These are phyloP conservation scores for Monsonia emarginata DNA, from an alignment of 441 rosid genomes.

Conservation along the genomic window DNA sequence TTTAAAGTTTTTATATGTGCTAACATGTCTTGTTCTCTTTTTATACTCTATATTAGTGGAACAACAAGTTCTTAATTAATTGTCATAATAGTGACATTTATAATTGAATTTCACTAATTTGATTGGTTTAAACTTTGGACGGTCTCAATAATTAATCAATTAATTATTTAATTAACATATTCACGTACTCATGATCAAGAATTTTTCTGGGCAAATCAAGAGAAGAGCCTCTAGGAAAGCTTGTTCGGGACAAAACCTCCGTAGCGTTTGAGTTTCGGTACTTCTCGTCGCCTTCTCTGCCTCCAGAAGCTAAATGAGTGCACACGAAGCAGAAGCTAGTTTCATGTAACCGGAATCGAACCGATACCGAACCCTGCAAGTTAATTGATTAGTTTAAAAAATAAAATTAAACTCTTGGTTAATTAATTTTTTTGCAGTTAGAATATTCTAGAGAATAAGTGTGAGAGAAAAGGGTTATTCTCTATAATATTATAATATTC, in stretches of 20 bases:
- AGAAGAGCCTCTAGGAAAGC: slow-evolving; percentile 54
- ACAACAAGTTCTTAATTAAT: background rate
- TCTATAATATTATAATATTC: too few relatives aligned
- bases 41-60: background rate
- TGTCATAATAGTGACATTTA: background rate
- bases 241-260: slow-evolving; percentile 54
- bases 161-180: background rate
- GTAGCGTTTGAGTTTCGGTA: slow-evolving; percentile 56
- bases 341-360: slow-evolving; percentile 56
- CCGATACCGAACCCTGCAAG: slow-evolving; percentile 74
- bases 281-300: slow-evolving; percentile 61
- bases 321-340: slow-evolving; percentile 92
- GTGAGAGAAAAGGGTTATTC: too few relatives aligned
- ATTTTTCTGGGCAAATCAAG: slow-evolving; percentile 53
- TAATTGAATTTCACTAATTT: background rate
- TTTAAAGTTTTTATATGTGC: slow-evolving; percentile 15
- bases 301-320: slow-evolving; percentile 86
- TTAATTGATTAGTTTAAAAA: background rate
- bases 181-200: slow-evolving; percentile 73
- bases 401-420: slow-evolving; percentile 17
- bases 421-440: background rate
- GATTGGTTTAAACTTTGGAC: background rate
- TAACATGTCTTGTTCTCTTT: slow-evolving; percentile 17
- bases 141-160: background rate
- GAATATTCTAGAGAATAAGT: background rate